Conservation (phyloP, 192 early-diverging fungal species). For the Ambispora gerdemannii region DNA sequence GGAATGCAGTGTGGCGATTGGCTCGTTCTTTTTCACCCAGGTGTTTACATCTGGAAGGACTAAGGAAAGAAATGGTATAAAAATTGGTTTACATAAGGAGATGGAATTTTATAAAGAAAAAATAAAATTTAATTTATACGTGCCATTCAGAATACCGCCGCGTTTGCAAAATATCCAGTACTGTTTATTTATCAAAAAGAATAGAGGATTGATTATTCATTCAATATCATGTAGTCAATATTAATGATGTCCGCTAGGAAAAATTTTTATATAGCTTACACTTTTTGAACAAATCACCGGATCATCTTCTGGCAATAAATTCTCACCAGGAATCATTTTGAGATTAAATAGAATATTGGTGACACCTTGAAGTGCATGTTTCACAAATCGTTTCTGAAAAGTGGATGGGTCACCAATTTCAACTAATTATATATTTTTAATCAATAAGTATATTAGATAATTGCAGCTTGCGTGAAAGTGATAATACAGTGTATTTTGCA, state of each 20-base stretch:
- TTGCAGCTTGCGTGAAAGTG: neutral
- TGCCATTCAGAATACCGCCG: conserved; percentile 74
- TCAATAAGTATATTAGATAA: no score
- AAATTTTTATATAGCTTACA: conserved; percentile 33
- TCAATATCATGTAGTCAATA: no score
- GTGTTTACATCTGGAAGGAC: conserved; percentile 82
- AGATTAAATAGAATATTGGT: conserved; percentile 60
- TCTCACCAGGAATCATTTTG: conserved; percentile 60
- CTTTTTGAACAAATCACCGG: conserved; percentile 62
- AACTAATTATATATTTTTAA: conserved; percentile 38
- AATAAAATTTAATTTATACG: neutral
- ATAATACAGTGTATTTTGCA: neutral
- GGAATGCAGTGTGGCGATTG: conserved; percentile 83
- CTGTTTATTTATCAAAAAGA: conserved; percentile 21
- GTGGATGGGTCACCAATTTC: conserved; percentile 88
- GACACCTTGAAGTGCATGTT: conserved; percentile 59
- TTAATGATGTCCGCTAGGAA: no score
- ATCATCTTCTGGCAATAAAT: conserved; percentile 52
- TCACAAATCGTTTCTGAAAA: conserved; percentile 83
- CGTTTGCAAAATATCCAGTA: conserved; percentile 84
- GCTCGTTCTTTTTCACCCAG: conserved; percentile 74
- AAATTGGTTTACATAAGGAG: neutral
- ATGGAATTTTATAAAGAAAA: neutral
- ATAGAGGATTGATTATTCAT: no score
- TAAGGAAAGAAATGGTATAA: no score